Conservation (phyloP, 345 rosid genomes). For the Brassica cretica region DNA sequence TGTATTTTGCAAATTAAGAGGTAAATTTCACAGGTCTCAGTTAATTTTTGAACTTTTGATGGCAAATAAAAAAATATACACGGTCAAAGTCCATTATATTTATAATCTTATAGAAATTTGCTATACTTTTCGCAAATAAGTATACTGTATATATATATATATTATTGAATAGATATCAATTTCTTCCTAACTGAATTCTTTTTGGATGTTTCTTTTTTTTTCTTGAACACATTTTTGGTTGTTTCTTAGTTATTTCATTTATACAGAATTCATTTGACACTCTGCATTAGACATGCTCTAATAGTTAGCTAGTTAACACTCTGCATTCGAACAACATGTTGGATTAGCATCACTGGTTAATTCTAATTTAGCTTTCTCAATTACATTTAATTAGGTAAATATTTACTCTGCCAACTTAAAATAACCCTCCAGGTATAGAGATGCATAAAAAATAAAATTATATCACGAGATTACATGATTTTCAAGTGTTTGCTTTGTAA, state of each 20-base stretch:
- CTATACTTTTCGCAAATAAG: neutral
- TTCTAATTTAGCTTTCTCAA: neutral
- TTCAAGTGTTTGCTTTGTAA: slow-evolving; percentile 1
- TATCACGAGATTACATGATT: neutral
- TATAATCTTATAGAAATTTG: neutral
- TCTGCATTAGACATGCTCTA: neutral
- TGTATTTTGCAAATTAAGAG: neutral
- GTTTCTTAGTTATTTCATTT: neutral
- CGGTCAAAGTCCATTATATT: neutral
- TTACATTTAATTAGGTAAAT: neutral
- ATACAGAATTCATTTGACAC: neutral
- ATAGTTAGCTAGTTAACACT: neutral
- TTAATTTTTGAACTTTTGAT: neutral
- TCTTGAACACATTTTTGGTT: neutral
- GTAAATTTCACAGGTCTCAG: neutral
- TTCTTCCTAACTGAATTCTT: neutral
- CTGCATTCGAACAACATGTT: neutral
- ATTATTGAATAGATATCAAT: neutral
- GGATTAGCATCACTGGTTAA: neutral
- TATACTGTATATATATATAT: neutral
- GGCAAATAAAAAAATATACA: neutral
- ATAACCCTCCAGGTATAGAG: neutral
- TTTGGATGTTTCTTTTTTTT: neutral
- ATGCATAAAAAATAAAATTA: neutral
- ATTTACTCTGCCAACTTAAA: neutral